phyloP scores from a whole-genome alignment of 306 rosid species.

The Argentina anserina region DNA sequence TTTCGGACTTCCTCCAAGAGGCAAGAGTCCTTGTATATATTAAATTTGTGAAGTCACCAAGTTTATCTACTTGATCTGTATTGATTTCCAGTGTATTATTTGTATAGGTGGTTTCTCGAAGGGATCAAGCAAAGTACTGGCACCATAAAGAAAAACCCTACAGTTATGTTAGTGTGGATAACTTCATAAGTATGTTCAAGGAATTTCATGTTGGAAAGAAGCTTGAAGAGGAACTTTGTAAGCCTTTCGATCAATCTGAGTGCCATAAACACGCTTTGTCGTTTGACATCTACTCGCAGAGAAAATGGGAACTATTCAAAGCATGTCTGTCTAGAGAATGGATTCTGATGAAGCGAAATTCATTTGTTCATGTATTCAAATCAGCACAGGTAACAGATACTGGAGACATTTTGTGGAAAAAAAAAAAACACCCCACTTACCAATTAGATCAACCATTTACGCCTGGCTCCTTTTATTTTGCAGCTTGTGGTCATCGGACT shows the following conservation, averaged over 20 bases:
- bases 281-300: slow-evolving; percentile 37
- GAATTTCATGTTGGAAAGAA: slow-evolving; percentile 33
- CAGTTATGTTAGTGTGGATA: slow-evolving; percentile 35
- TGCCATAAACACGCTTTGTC: slow-evolving; percentile 33
- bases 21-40: slow-evolving; percentile 16
- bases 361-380: slow-evolving; percentile 44
- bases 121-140: slow-evolving; percentile 61
- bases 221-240: slow-evolving; percentile 35
- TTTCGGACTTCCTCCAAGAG: slow-evolving; percentile 64
- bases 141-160: slow-evolving; percentile 30
- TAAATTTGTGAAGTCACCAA: not conserved
- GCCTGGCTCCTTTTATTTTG: slow-evolving; percentile 3
- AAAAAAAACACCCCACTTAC: not conserved
- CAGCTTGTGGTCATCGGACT: slow-evolving; percentile 47
- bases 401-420: not conserved
- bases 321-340: slow-evolving; percentile 44
- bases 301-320: slow-evolving; percentile 46
- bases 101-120: slow-evolving; percentile 48
- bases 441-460: not conserved
- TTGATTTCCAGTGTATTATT: not conserved
- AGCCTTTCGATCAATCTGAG: slow-evolving; percentile 39
- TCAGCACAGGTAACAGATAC: slow-evolving; percentile 45
- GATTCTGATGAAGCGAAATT: slow-evolving; percentile 57
- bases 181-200: slow-evolving; percentile 37
- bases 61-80: not conserved